A percentile compares a stretch with the other conserved stretches of the same genome.
phyloP scores from a whole-genome alignment of 2,329 filamentous ascomycete genomes.

The Exserohilum rostratum region DNA sequence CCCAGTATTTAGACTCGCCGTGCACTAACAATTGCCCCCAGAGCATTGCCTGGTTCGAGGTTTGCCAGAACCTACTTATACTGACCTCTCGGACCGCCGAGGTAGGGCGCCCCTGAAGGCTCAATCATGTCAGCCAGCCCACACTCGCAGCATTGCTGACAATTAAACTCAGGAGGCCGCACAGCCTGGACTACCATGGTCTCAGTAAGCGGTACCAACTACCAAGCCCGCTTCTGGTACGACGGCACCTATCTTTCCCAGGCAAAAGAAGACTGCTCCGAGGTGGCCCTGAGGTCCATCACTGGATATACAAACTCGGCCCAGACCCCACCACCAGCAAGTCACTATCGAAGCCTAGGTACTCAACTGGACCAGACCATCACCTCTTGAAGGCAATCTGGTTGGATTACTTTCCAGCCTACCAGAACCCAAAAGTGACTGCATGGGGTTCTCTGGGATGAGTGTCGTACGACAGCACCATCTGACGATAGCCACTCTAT shows the following conservation, averaged over 20 bases:
- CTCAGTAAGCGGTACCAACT: slow-evolving; percentile 31
- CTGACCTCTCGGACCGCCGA: slow-evolving; percentile 47
- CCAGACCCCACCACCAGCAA: slow-evolving; percentile 32
- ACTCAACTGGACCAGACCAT: slow-evolving; percentile 7
- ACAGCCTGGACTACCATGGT: slow-evolving; percentile 47
- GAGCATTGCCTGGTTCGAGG: slow-evolving; percentile 39
- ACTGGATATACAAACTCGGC: slow-evolving; percentile 26
- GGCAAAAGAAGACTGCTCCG: slow-evolving; percentile 47
- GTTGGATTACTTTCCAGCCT: neutral
- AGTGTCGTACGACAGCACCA: neutral
- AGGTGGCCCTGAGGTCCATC: slow-evolving; percentile 36
- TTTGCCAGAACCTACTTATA: slow-evolving; percentile 38
- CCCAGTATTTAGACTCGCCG: neutral
- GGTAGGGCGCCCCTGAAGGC: slow-evolving; percentile 27
- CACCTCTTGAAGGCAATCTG: neutral
- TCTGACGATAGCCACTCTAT: neutral
- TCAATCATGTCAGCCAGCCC: neutral
- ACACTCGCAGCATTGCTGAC: neutral
- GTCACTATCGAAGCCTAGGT: slow-evolving; percentile 22
- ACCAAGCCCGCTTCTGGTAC: slow-evolving; percentile 47
- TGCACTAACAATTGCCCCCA: slow-evolving; percentile 16
- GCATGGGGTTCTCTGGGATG: neutral
- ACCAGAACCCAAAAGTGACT: neutral
- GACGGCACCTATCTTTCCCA: slow-evolving; percentile 41
- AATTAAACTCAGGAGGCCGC: slow-evolving; percentile 37